Evolutionary conservation across 441 rosid species (phyloP).

Genomic region (Arabidopsis lyrata): DNA sequence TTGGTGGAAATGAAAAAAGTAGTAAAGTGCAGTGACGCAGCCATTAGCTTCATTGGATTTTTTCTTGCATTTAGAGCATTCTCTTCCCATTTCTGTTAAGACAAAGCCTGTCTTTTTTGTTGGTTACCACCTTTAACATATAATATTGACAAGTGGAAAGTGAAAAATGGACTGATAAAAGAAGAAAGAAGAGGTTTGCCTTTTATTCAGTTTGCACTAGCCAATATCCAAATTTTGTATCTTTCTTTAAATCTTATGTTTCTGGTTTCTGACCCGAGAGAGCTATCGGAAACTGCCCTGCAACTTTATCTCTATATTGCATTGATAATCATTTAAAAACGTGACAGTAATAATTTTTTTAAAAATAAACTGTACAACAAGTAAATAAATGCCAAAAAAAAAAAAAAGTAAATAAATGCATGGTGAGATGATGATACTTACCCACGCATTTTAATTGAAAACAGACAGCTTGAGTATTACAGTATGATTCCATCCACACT

Average conservation of each 20-base stretch:
- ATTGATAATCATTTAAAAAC: slow-evolving; percentile 21
- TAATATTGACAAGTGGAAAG: slow-evolving; percentile 19
- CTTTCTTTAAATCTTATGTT: neutral
- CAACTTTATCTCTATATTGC: slow-evolving; percentile 15
- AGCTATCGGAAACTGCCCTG: neutral
- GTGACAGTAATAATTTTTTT: slow-evolving; percentile 18
- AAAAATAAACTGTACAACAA: neutral
- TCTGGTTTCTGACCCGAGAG: slow-evolving; percentile 12
- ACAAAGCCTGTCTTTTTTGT: slow-evolving; percentile 3
- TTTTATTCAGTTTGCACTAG: neutral
- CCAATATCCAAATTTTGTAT: neutral
- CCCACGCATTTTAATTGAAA: slow-evolving; percentile 31
- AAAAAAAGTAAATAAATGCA: slow-evolving; percentile 22
- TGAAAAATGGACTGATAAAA: slow-evolving; percentile 31
- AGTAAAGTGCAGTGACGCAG: slow-evolving; percentile 34
- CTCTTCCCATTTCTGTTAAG: slow-evolving; percentile 26
- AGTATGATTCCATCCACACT: slow-evolving; percentile 36
- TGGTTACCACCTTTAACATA: slow-evolving; percentile 1
- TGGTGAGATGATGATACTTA: slow-evolving; percentile 35
- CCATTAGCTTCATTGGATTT: slow-evolving; percentile 34
- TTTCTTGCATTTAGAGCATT: slow-evolving; percentile 19
- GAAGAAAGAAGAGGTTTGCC: slow-evolving; percentile 2
- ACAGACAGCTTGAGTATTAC: slow-evolving; percentile 41
- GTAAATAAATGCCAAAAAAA: slow-evolving; percentile 27
- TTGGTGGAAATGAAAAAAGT: slow-evolving; percentile 27